Evolutionary conservation across 106 monocot genomes (phyloP).

Genomic region (Platanthera zijinensis): DNA sequence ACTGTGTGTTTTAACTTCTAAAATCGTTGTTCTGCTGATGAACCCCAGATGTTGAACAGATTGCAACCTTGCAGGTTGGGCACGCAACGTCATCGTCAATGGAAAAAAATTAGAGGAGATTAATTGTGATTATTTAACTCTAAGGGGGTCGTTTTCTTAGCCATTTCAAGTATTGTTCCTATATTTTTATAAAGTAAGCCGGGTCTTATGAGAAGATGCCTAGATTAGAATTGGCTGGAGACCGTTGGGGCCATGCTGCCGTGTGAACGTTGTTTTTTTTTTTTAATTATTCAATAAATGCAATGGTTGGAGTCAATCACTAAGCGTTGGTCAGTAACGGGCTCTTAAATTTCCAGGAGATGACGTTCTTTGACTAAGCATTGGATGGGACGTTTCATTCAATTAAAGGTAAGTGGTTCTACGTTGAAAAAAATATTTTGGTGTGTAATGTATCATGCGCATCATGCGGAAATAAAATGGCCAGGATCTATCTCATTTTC

Average conservation of each 20-base stretch:
- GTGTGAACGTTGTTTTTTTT: neutral
- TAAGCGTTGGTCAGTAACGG: neutral
- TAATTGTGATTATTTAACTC: neutral
- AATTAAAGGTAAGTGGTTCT: neutral
- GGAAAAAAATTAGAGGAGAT: neutral
- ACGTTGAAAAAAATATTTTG: no score
- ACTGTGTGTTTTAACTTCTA: neutral
- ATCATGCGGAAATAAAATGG: no score
- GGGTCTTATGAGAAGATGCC: neutral
- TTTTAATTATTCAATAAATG: neutral
- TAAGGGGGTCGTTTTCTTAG: neutral
- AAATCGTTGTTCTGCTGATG: neutral
- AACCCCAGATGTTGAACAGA: neutral
- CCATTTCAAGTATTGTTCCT: neutral
- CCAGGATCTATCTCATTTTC: no score
- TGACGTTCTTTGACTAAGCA: neutral
- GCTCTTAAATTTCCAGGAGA: neutral
- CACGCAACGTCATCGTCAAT: constrained; percentile 1
- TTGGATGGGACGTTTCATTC: neutral
- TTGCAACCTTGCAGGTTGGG: neutral
- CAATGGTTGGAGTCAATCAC: neutral
- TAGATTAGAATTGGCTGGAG: neutral
- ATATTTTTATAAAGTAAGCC: neutral
- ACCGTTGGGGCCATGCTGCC: neutral
- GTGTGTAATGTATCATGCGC: no score